A percentile compares a stretch with the other conserved stretches of the same genome.
phyloP scores from a whole-genome alignment of 2,329 filamentous ascomycete species.

The Chrysosporium queenslandicum region DNA sequence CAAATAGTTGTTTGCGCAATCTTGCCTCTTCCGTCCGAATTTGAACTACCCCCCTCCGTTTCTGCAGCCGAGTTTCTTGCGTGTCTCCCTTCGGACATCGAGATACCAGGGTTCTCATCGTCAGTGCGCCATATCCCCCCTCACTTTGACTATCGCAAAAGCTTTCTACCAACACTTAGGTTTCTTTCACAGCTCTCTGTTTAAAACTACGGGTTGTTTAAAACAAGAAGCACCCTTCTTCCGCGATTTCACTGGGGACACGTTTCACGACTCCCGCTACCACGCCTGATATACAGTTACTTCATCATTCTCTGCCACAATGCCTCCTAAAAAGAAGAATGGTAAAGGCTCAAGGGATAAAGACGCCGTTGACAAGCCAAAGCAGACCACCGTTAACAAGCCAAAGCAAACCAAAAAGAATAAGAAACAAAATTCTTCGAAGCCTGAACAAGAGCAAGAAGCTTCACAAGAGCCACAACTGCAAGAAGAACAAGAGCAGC shows the following conservation, averaged over 20 bases:
- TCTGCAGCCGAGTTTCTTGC: slow-evolving; percentile 8
- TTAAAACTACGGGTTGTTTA: neutral
- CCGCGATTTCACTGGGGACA: slow-evolving; percentile 17
- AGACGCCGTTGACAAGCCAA: slow-evolving; percentile 5
- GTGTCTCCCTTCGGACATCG: slow-evolving; percentile 12
- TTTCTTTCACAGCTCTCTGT: neutral
- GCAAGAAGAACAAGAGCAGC: slow-evolving; percentile 14
- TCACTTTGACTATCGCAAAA: neutral
- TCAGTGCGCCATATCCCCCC: slow-evolving; percentile 4
- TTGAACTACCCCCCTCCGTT: slow-evolving; percentile 8
- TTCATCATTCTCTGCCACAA: slow-evolving; percentile 5
- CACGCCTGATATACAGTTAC: slow-evolving; percentile 3
- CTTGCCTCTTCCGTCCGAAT: slow-evolving; percentile 7
- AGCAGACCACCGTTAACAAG: neutral
- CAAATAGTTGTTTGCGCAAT: slow-evolving; percentile 8
- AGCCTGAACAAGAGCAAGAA: slow-evolving; percentile 11
- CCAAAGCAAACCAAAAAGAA: slow-evolving; percentile 15
- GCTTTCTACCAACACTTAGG: slow-evolving; percentile 3
- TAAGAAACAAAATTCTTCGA: slow-evolving; percentile 3
- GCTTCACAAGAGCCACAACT: too few species aligned
- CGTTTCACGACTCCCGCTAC: slow-evolving; percentile 15
- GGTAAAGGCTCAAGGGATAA: slow-evolving; percentile 15
- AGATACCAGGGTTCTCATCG: neutral
- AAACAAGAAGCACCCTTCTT: slow-evolving; percentile 1
- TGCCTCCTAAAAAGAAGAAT: slow-evolving; percentile 14